phyloP scores from a whole-genome alignment of 202 grass and related monocot species.

The Saccharum hybrid region DNA sequence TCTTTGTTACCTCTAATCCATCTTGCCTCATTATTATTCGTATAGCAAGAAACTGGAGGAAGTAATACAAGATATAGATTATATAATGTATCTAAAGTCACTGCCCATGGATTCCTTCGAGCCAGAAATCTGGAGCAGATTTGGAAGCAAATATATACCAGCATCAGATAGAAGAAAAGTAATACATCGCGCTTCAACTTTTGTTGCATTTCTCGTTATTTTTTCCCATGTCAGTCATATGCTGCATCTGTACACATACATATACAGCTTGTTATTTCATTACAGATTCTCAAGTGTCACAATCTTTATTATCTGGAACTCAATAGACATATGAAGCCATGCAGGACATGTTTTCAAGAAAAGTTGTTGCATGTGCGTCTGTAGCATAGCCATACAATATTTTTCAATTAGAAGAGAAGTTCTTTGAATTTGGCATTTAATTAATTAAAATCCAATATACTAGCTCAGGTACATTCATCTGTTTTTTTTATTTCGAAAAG shows the following conservation, averaged over 20 bases:
- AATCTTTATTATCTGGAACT: not conserved
- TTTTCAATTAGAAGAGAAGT: too few relatives aligned
- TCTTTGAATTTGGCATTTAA: not conserved
- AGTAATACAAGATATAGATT: constrained; percentile 42
- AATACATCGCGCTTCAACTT: not conserved
- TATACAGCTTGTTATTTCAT: not conserved
- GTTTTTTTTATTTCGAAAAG: not conserved
- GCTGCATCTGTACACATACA: not conserved
- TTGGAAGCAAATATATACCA: constrained; percentile 42
- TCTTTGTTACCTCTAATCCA: constrained; percentile 4
- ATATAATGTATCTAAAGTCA: constrained; percentile 51
- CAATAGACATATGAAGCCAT: not conserved
- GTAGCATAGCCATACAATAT: not conserved
- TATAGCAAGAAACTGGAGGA: constrained; percentile 72
- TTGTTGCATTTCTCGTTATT: not conserved
- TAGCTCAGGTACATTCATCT: not conserved
- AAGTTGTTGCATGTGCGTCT: not conserved
- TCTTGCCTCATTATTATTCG: constrained; percentile 35
- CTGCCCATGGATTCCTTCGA: constrained; percentile 63
- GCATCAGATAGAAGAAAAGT: constrained; percentile 67
- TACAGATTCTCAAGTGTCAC: not conserved
- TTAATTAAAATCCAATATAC: not conserved
- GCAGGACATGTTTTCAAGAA: not conserved
- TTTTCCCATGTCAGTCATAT: too few relatives aligned
- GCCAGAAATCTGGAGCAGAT: constrained; percentile 57